Evolutionary conservation across 1,284 basidiomycete species (phyloP), one percentile per base, ranked within the genome.

Genomic region (Ustilago hordei): DNA sequence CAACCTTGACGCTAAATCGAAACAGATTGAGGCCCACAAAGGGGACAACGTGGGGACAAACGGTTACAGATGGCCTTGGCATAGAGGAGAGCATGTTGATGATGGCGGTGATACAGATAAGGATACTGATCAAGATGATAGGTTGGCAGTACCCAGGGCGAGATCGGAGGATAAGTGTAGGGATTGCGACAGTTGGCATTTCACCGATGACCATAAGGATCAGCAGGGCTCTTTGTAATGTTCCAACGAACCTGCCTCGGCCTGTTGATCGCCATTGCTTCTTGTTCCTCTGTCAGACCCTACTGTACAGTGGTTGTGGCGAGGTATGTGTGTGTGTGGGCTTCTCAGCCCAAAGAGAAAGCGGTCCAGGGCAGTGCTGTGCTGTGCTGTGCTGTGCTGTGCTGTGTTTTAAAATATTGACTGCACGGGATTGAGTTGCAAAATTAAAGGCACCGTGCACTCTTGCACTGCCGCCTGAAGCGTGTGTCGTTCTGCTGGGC

Each of bases 181-280:
- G 17, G 81, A 82, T 52, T 82, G 81, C 58, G 58, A 63, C 11
- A 71, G 65, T 35, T 82, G 81, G 81, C 69, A 73, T n/a, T 82
- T 81, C 45, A 58, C 61, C 38, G 79, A 82, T 48, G 65, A 72
- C 8, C 50, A 58, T 1, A 55, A 57, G 31, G 47, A 54, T 9
- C n/a, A 45, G 6, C 1, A 45, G n/a, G 43, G n/a, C 19, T n/a
- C n/a, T 19, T 45, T n/a, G 43, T 45, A 19, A 45, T 45, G 23
- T 28, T 28, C 23, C 23, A 28, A 28, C 2, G n/a, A 45, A 19
- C n/a, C 43, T 45, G 5, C 7, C 7, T 19, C 43, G 17, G 5
- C 19, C 13, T 15, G 6, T 6, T 7, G 3, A 43, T 43, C 39
- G 39, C 36, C 1, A 38, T 8, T 38, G 36, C 39, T 41, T 41